Evolutionary conservation across 2,329 filamentous ascomycete genomes (phyloP).

Genomic region (Fusarium sp.): DNA sequence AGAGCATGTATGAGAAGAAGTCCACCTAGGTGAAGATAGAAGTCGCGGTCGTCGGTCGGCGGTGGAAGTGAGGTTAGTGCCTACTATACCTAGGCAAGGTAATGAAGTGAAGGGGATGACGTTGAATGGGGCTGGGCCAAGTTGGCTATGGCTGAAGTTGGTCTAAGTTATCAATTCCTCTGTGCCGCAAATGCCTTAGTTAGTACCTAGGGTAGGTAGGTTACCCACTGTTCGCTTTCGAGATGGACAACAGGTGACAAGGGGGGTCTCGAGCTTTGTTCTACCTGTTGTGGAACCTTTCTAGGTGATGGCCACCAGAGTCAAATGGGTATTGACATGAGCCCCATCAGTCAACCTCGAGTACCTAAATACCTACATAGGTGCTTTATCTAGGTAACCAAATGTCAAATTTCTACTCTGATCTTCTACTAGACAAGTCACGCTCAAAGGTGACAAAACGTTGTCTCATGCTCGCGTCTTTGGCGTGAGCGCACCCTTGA

Average conservation of each 20-base stretch:
- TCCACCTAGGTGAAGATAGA: not conserved
- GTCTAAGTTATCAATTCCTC: slow-evolving; percentile 3
- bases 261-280: slow-evolving; percentile 9
- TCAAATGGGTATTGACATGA: not conserved
- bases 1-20: not conserved
- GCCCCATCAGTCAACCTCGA: not conserved
- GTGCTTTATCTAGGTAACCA: not conserved
- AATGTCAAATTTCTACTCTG: not conserved
- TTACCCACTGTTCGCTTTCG: not conserved
- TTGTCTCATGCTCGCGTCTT: not conserved
- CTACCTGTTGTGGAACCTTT: slow-evolving; percentile 14
- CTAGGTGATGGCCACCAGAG: not conserved
- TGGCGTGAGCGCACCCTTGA: not conserved
- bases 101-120: slow-evolving; percentile 39
- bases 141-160: slow-evolving; percentile 5
- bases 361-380: not conserved
- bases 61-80: not conserved
- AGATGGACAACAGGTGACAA: not conserved
- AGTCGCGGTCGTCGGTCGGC: slow-evolving; percentile 27
- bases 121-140: slow-evolving; percentile 37
- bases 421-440: not conserved
- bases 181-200: not conserved
- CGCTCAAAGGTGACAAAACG: not conserved
- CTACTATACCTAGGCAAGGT: not conserved
- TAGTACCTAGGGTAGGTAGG: not conserved